phyloP scores from a whole-genome alignment of 1,284 basidiomycete genomes.

The Ganoderma leucocontextum region DNA sequence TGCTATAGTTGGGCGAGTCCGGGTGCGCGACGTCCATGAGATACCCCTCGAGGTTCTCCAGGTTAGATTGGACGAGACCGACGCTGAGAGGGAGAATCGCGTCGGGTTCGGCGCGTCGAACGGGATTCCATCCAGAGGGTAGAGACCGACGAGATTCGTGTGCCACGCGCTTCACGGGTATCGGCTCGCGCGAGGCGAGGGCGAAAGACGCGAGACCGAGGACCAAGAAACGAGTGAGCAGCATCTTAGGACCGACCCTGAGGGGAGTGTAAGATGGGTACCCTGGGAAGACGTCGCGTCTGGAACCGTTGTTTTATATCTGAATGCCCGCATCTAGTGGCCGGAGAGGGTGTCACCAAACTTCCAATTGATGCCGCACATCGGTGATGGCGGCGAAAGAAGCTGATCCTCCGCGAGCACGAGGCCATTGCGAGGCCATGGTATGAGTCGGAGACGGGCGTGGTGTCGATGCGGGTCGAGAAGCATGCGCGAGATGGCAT shows the following conservation, averaged over 20 bases:
- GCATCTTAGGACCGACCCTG: slow-evolving; percentile 16
- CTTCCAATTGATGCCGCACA: background rate
- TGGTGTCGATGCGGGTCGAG: background rate
- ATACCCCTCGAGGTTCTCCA: slow-evolving; percentile 50
- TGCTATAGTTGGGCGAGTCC: slow-evolving; percentile 49
- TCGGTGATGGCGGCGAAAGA: slow-evolving; percentile 3
- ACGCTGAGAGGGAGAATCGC: slow-evolving; percentile 50
- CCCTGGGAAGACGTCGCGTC: background rate
- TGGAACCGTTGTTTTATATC: background rate
- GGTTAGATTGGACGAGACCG: slow-evolving; percentile 53
- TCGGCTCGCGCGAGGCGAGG: slow-evolving; percentile 15
- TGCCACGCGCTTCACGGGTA: slow-evolving; percentile 38
- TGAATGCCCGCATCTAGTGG: background rate
- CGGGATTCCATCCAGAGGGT: slow-evolving; percentile 47
- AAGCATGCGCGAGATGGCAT: background rate
- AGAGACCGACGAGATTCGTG: slow-evolving; percentile 48
- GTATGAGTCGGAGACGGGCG: background rate
- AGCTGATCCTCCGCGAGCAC: background rate
- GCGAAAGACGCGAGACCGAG: slow-evolving; percentile 21
- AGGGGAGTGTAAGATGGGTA: slow-evolving; percentile 1
- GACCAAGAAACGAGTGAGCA: slow-evolving; percentile 21
- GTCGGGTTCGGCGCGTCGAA: slow-evolving; percentile 44
- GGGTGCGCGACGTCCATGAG: slow-evolving; percentile 57
- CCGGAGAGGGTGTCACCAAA: background rate
- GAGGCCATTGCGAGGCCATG: slow-evolving; percentile 1